These are phyloP conservation scores for Candida tetrigidarum DNA, from an alignment of 1,139 yeast species.

Conservation along the genomic window DNA sequence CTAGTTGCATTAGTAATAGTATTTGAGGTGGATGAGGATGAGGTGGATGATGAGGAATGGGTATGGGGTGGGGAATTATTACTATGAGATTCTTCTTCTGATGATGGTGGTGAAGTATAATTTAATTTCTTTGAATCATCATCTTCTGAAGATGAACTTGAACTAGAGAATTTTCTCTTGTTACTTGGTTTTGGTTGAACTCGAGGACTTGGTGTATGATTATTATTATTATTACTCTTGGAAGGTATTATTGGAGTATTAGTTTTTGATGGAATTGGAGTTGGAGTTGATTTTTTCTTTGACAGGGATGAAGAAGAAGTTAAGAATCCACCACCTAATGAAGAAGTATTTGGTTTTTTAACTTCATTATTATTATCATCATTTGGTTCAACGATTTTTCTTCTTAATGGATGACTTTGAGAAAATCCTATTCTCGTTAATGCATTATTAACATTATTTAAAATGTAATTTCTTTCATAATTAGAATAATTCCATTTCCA, in stretches of 20 bases:
- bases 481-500: constrained; percentile 42
- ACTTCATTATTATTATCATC: constrained; percentile 8
- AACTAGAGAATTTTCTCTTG: constrained; percentile 18
- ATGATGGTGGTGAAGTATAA: constrained; percentile 36
- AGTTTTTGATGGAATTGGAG: constrained; percentile 13
- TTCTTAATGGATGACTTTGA: constrained; percentile 49
- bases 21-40: constrained; percentile 1
- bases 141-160: constrained; percentile 22
- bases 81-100: constrained; percentile 22
- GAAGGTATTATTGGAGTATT: constrained; percentile 5
- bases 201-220: neutral
- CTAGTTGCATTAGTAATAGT: neutral
- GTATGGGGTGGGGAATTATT: neutral
- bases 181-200: neutral
- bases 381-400: constrained; percentile 28
- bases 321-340: constrained; percentile 24
- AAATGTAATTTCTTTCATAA: constrained; percentile 37
- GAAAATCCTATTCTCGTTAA: constrained; percentile 48
- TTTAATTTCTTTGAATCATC: constrained; percentile 21
- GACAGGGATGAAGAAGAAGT: constrained; percentile 14
- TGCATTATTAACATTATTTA: constrained; percentile 41
- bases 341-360: constrained; percentile 6
- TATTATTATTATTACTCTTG: neutral
- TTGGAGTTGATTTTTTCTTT: constrained; percentile 6
- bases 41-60: too few species aligned